Percentiles rank a stretch among this genome's conserved stretches.
These are phyloP conservation scores for Passalora sequoiae DNA, from an alignment of 2,329 filamentous ascomycete genomes.

Conservation along the genomic window DNA sequence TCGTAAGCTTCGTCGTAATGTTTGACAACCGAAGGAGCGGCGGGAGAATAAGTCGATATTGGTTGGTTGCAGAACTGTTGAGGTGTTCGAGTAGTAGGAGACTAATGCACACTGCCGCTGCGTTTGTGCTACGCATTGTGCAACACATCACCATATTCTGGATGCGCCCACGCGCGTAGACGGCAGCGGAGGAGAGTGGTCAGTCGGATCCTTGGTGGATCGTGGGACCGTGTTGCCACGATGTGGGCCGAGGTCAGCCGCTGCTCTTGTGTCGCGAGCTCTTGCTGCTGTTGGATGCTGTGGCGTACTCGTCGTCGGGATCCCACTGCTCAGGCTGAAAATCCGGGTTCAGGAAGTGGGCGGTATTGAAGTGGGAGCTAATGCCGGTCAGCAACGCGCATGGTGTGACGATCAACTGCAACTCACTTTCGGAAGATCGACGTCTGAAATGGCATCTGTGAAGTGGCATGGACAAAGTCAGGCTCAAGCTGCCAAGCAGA, in stretches of 20 bases:
- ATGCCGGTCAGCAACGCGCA: conserved; percentile 20
- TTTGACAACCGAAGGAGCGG: conserved; percentile 14
- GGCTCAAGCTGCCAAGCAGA: conserved; percentile 44
- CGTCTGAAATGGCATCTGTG: conserved; percentile 43
- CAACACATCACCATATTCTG: conserved; percentile 16
- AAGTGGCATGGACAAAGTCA: conserved; percentile 37
- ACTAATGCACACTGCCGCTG: conserved; percentile 23
- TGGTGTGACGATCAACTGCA: too few species aligned
- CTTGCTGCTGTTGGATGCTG: conserved; percentile 24
- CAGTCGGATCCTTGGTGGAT: conserved; percentile 26
- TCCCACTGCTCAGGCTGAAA: conserved; percentile 51
- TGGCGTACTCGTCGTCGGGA: conserved; percentile 45
- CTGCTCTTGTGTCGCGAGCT: conserved; percentile 28
- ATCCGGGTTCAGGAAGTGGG: conserved; percentile 49
- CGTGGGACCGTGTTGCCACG: conserved; percentile 45
- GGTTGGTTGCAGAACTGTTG: conserved; percentile 11
- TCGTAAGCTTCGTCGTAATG: conserved; percentile 30
- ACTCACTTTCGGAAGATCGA: conserved; percentile 44
- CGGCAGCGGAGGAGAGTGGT: conserved; percentile 12
- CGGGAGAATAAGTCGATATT: conserved; percentile 12
- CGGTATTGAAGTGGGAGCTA: conserved; percentile 49
- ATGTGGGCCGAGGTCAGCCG: conserved; percentile 39
- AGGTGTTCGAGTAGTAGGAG: conserved; percentile 12
- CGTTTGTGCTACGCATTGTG: conserved; percentile 21
- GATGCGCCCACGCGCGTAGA: conserved; percentile 18